Base-by-base conservation (phyloP, 2,329 filamentous ascomycete species). In the Herpotrichia juniperi region DNA sequence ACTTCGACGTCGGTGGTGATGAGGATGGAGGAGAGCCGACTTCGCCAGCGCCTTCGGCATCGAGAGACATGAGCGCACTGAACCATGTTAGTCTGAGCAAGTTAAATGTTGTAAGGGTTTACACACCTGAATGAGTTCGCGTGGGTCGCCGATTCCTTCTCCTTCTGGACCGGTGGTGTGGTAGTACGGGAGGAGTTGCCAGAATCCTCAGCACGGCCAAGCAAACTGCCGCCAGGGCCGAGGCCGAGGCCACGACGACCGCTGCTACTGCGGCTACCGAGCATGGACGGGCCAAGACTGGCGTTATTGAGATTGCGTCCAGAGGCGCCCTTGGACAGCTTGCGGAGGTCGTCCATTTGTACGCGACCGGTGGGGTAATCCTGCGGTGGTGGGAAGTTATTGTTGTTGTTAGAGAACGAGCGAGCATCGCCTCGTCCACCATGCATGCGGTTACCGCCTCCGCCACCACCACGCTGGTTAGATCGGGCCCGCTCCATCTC, bases 121-220 rank as follows among this genome's bases (percentile, higher is more conserved):
- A 63, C 88, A 82, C 86, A 97, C 93, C 91, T 93, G 80, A 96
- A 99, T 64, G 93, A 88, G 81, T 99, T 99, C 63, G 87, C 86
- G 69, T 76, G 72, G 26, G 89, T 89, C 53, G 85, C 88, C 62
- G 85, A 81, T 74, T 87, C 85, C 67, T 82, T 81, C 64, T 83
- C 81, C 66, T 86, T 85, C 65, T 81, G 79, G 21, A 81, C 81
- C 40, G 92, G 90, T 49, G 93, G 93, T 43, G 93, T 97, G 66
- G 90, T 91, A 50, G 91, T 96, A 63, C 94, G 87, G 54, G 93
- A 97, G 49, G 91, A 96, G 62, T 88, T 85, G 64, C 86, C 90
- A 56, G 93, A 97, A 64, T 96, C 92, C 67, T 96, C 92, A 54
- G 87, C 87, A 56, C 87, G 84, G 64, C 90, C 84, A 59, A 93